Evolutionary conservation across 2,329 filamentous ascomycete genomes (phyloP), one percentile per base, ranked within the genome.

Genomic region (Rhytidhysteron rufulum): DNA sequence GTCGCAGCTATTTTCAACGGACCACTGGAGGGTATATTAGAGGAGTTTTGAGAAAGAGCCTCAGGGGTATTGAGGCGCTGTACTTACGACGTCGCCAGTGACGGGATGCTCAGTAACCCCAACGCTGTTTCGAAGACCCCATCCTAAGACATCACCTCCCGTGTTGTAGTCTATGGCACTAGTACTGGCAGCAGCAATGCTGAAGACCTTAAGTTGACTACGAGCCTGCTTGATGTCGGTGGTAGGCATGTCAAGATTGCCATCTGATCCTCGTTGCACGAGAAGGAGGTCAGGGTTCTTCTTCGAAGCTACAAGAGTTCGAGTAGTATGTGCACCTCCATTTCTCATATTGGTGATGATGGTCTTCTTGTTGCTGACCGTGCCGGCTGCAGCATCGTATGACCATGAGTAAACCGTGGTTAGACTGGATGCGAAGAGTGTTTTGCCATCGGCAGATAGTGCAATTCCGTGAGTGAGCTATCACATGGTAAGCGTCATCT

Each of bases 121-220:
- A 7, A 85, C 81, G 2, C 79, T 78, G 56, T 86, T 86, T 34
- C 81, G 72, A 41, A 86, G 66, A 9, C 83, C 83, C 80, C 80
- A 86, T 16, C 80, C 74, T 53, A 50, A 61, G 50, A 65, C 54
- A 13, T 64, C 43, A 5, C 70, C 70, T 16, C 69, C 67, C 33
- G 68, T 80, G 50, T 75, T 62, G 52, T 65, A 72, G 38, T 69
- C 57, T 45, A 46, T 2, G 42, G 43, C 16, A 53, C 44, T n/a
- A 7, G 33, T 31, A 9, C 6, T 33, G 20, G 33, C n/a, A 6
- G 66, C 60, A 32, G 50, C 63, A 34, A 75, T 55, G 43, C 73
- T 67, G 57, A 75, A 78, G 31, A 75, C 74, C 43, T 78, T 80
- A 49, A 86, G 72, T 53, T 83, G 79, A 16, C 76, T 76, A 47